phyloP scores from a whole-genome alignment of 2,329 filamentous ascomycete genomes.

The Xylaria polymorpha region DNA sequence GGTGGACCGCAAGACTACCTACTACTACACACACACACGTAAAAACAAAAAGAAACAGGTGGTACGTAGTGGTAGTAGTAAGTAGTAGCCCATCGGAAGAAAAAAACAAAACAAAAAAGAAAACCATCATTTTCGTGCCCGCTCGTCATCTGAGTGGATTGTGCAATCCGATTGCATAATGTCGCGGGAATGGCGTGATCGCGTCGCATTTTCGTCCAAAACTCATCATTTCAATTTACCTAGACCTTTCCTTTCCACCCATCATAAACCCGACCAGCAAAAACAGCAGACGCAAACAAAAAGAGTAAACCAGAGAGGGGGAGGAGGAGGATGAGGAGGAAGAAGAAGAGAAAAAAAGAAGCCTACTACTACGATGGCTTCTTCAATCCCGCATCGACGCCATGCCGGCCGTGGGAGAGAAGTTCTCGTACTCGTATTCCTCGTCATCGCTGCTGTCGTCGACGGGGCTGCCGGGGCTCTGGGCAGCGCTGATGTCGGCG shows the following conservation, averaged over 20 bases:
- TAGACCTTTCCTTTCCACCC: constrained; percentile 1
- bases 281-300: constrained; percentile 10
- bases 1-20: constrained; percentile 8
- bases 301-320: not conserved
- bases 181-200: constrained; percentile 49
- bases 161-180: constrained; percentile 44
- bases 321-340: no score
- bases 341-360: not conserved
- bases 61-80: constrained; percentile 2
- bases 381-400: constrained; percentile 47
- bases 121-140: constrained; percentile 16
- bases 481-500: constrained; percentile 61
- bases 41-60: not conserved
- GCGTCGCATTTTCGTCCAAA: constrained; percentile 32
- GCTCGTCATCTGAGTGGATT: constrained; percentile 28
- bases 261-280: not conserved
- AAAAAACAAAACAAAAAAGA: constrained; percentile 15
- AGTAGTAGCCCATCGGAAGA: constrained; percentile 1
- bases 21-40: not conserved
- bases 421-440: constrained; percentile 65
- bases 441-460: constrained; percentile 67
- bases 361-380: not conserved
- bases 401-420: constrained; percentile 52
- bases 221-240: constrained; percentile 34
- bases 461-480: constrained; percentile 63